Base-by-base conservation (phyloP, 352 stramenopile genomes). In the Pythium insidiosum region DNA sequence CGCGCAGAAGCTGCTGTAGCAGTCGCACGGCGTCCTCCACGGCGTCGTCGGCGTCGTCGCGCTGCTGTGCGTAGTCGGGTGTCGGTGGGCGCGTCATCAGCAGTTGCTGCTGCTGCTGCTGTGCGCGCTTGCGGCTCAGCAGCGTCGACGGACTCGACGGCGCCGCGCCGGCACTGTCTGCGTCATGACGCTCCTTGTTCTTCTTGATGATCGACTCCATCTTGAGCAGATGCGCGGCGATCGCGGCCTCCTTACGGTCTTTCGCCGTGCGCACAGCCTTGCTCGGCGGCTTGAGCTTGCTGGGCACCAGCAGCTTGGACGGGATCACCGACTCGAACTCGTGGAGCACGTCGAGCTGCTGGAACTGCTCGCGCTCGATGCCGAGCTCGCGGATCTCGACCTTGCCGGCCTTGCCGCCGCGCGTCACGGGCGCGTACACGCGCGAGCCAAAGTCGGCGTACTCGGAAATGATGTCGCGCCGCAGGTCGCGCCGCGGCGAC, bases 381-480 rank as follows among this genome's bases (percentile, higher is more conserved):
- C 77, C 77, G 2, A 63, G 52, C 43, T 90, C 77, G 28, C 49
- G 52, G 23, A 88, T 61, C 13, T 69, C 51, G 13, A 66, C 43
- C 29, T 73, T 74, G 11, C 74, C 73, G 22, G 66, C 49, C 38
- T 84, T 86, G 25, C 79, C 79, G 24, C 54, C 51, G 10, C 79
- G 74, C 3, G 72, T 84, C 21, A 74, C 43, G 3, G 79, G 76
- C 24, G 88, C 89, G 47, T 97, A 97, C 36, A 96, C 81, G 21
- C 61, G 62, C 5, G 82, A 95, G 12, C 58, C 54, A 48, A 86
- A 95, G 56, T 93, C 71, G 9, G 61, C 61, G 57, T 97, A 97
- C 40, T 96, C 86, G 13, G 47, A 53, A 41, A 97, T 94, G 48
- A 97, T 93, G 52, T 96, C 88, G 31, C 85, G 72, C 39, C 63